Evolutionary conservation across 345 rosid genomes (phyloP).

Genomic region (Erodium maritimum): DNA sequence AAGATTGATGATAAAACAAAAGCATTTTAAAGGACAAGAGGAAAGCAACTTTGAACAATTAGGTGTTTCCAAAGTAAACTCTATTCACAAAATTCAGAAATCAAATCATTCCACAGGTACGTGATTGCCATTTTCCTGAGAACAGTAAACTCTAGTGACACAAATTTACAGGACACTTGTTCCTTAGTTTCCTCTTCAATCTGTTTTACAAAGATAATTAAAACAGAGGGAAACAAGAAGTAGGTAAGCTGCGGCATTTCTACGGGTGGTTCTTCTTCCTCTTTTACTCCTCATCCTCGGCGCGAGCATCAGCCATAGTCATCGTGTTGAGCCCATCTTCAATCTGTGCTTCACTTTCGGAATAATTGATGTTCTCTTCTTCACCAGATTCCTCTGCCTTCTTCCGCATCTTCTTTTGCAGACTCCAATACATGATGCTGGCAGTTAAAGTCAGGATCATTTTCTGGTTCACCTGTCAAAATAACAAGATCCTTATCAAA

Average conservation of each 20-base stretch:
- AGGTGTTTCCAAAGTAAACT: too few species aligned
- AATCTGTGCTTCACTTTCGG: conserved; percentile 3
- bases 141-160: background rate
- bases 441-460: conserved; percentile 87
- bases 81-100: too few species aligned
- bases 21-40: too few species aligned
- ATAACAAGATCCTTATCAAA: background rate
- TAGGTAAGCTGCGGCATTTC: background rate
- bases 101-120: too few species aligned
- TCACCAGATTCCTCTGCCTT: conserved; percentile 28
- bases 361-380: conserved; percentile 18
- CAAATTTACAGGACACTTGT: background rate
- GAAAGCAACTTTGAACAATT: too few species aligned
- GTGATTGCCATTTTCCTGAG: background rate
- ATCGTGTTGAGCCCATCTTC: background rate
- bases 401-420: conserved; percentile 53
- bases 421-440: conserved; percentile 94
- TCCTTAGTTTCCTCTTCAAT: background rate
- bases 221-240: too few species aligned
- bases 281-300: background rate
- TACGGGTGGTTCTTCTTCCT: background rate
- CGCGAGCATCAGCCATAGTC: background rate
- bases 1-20: too few species aligned
- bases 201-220: background rate
- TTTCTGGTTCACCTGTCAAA: conserved; percentile 81